Conservation (phyloP, 2,329 filamentous ascomycete genomes). For the Phialemonium atrogriseum region DNA sequence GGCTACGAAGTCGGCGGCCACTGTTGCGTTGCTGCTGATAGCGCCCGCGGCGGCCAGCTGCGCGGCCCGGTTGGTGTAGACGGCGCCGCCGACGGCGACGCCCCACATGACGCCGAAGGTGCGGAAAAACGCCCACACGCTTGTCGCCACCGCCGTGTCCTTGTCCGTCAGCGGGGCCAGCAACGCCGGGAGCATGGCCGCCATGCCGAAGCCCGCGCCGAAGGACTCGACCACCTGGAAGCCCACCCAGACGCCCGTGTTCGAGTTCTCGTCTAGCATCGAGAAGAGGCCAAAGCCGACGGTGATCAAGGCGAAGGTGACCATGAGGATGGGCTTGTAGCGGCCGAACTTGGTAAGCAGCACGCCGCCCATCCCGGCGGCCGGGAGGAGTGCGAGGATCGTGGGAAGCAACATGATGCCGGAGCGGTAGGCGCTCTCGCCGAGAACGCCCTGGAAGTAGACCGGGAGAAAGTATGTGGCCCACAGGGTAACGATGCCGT, state of each 20-base stretch:
- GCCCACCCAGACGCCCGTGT: constrained; percentile 28
- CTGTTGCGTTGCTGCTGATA: constrained; percentile 9
- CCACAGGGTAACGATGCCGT: constrained; percentile 24
- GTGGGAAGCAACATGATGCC: constrained; percentile 18
- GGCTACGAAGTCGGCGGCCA: constrained; percentile 7
- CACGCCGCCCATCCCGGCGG: constrained; percentile 9
- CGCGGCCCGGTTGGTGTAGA: constrained; percentile 24
- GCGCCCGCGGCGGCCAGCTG: constrained; percentile 8
- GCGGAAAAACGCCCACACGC: constrained; percentile 35
- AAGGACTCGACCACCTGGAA: constrained; percentile 30
- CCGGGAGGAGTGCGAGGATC: constrained; percentile 8
- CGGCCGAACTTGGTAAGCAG: constrained; percentile 16
- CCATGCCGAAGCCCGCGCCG: constrained; percentile 33
- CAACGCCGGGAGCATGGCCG: constrained; percentile 32
- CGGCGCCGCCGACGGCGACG: constrained; percentile 30
- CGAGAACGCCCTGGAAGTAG: constrained; percentile 33
- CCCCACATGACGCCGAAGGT: constrained; percentile 39
- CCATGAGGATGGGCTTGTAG: constrained; percentile 14
- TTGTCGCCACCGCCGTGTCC: constrained; percentile 28
- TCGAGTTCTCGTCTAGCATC: constrained; percentile 25
- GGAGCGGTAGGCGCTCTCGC: constrained; percentile 15
- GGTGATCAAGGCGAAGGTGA: constrained; percentile 18
- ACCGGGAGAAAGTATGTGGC: constrained; percentile 28
- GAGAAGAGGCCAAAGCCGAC: constrained; percentile 27
- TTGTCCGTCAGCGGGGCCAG: constrained; percentile 28